These are phyloP conservation scores for Plicaturopsis crispa DNA, from an alignment of 768 basidiomycete species.

Conservation along the genomic window DNA sequence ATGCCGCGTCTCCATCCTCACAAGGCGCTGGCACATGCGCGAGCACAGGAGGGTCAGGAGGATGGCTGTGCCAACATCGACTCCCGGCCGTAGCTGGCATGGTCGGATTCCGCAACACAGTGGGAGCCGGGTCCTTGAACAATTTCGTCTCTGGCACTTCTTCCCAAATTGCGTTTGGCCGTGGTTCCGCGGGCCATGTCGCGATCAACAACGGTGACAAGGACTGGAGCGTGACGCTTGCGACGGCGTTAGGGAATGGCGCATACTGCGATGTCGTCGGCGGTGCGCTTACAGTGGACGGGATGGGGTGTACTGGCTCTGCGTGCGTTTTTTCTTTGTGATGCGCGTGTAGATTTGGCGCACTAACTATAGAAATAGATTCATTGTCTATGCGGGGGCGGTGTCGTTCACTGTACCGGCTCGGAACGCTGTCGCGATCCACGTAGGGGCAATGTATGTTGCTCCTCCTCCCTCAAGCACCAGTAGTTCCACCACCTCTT, in stretches of 20 bases:
- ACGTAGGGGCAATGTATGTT: conserved; percentile 35
- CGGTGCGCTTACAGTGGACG: conserved; percentile 34
- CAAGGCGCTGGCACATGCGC: conserved; percentile 42
- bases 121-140: conserved; percentile 39
- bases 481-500: no score
- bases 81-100: conserved; percentile 50
- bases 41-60: conserved; percentile 37
- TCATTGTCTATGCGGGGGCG: conserved; percentile 38
- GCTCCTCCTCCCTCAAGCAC: not conserved
- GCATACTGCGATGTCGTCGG: conserved; percentile 60
- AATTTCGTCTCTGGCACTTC: conserved; percentile 52
- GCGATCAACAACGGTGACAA: conserved; percentile 61
- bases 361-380: not conserved
- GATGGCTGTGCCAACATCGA: conserved; percentile 65
- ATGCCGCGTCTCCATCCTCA: not conserved
- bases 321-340: conserved; percentile 25
- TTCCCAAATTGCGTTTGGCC: conserved; percentile 59
- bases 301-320: conserved; percentile 41
- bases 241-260: conserved; percentile 51
- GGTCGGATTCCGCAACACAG: conserved; percentile 57
- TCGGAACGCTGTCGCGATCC: conserved; percentile 48
- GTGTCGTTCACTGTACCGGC: conserved; percentile 44
- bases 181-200: conserved; percentile 51
- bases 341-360: not conserved
- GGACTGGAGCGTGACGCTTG: conserved; percentile 47